These are phyloP conservation scores for Tylopilus sp. DNA, from an alignment of 768 basidiomycete species.

Conservation along the genomic window DNA sequence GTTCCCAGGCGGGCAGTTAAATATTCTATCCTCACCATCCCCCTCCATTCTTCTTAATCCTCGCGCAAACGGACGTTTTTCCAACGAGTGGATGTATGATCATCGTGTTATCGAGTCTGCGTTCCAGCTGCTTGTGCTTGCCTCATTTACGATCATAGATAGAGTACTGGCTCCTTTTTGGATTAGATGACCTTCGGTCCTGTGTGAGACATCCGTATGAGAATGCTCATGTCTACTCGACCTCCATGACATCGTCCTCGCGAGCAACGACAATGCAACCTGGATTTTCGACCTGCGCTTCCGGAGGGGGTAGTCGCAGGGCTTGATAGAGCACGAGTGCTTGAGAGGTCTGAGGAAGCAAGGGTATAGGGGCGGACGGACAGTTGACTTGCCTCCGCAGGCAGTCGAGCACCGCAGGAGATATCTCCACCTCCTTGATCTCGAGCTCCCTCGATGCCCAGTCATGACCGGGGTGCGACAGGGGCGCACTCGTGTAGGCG, in stretches of 20 bases:
- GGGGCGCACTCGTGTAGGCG: constrained; percentile 23
- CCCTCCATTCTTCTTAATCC: neutral
- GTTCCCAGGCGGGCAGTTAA: constrained; percentile 33
- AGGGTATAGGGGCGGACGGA: constrained; percentile 19
- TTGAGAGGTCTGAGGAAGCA: constrained; percentile 26
- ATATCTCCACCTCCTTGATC: constrained; percentile 37
- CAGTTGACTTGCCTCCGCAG: constrained; percentile 35
- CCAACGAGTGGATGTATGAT: constrained; percentile 4
- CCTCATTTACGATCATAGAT: constrained; percentile 25
- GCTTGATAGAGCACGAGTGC: constrained; percentile 58
- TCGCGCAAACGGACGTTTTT: constrained; percentile 6
- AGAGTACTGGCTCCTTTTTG: constrained; percentile 23
- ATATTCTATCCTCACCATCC: neutral
- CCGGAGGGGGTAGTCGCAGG: constrained; percentile 24
- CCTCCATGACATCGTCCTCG: constrained; percentile 51
- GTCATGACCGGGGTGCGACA: neutral
- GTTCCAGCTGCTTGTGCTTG: constrained; percentile 18
- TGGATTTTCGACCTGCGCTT: neutral
- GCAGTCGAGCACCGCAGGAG: constrained; percentile 43
- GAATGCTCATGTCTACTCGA: constrained; percentile 33
- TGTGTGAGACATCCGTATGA: constrained; percentile 6
- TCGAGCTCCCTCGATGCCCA: constrained; percentile 19
- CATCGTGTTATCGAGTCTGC: constrained; percentile 16
- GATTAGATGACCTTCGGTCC: constrained; percentile 25
- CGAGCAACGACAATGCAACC: neutral